Evolutionary conservation across 805 yeast species (phyloP), one percentile per base, ranked within the genome.

Genomic region (Cyberlindnera euphorbiiphila): DNA sequence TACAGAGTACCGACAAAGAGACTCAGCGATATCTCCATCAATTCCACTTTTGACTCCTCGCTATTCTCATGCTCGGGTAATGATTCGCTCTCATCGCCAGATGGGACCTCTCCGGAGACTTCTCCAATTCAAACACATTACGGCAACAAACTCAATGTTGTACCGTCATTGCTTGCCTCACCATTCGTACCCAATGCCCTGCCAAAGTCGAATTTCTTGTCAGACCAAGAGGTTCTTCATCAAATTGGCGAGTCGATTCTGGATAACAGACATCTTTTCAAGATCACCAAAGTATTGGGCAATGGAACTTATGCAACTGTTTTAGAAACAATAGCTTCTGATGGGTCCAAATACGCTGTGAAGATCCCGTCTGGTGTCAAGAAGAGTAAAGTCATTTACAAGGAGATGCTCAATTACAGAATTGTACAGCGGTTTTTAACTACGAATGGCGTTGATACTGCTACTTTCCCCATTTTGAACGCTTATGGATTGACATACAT

Each of bases 301-400:
- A 36, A 32, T 17, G 57, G 57, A 15, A 34, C 53, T 1, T 47
- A 34, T 32, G 48, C 57, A 5, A 43, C 42, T 12, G 55, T 52
- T 14, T 30, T 43, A 10, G 43, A 36, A 5, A 11, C 21, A 4
- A 12, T 23, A 7, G 14, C 25, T 1, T 25, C 38, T 15, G 25
- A 20, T 3, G 28, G 19, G 4, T n/a, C n/a, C n/a, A 24, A 24
- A 1, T 38, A 40, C 24, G 56, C 57, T 9, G 35, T 51, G 5
- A 53, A 53, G 37, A 37, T 53, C 11, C 56, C 57, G 13, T 35
- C 36, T 8, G 36, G 34, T 10, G 28, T 32, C 4, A 46, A 30
- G 26, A 43, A 36, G 15, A 25, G 38, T 11, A 47, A 42, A 18
- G 29, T 29, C 15, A 39, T 53, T 5, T 41, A 42, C 32, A 47